Evolutionary conservation across 805 yeast genomes (phyloP).

Genomic region (Scheffersomyces amazonensis): DNA sequence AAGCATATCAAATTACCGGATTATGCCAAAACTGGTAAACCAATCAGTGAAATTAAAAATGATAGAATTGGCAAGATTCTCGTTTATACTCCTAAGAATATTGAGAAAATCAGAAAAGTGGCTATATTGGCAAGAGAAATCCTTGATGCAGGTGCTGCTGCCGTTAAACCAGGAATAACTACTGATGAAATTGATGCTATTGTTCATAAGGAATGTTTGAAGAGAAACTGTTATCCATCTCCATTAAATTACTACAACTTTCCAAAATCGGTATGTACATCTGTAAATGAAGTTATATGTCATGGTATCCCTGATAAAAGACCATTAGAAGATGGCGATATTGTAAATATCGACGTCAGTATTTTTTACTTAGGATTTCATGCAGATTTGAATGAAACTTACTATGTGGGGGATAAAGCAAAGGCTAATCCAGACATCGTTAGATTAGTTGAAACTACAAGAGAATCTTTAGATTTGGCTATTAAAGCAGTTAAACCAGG

Average conservation of each 20-base stretch:
- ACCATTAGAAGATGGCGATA: slow-evolving; percentile 88
- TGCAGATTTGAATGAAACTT: slow-evolving; percentile 94
- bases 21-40: slow-evolving; percentile 77
- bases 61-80: slow-evolving; percentile 68
- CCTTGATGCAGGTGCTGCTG: slow-evolving; percentile 84
- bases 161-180: slow-evolving; percentile 82
- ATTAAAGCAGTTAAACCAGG: slow-evolving; percentile 90
- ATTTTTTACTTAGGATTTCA: slow-evolving; percentile 85
- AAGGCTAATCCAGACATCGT: slow-evolving; percentile 77
- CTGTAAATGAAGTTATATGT: slow-evolving; percentile 92
- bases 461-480: slow-evolving; percentile 84
- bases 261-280: slow-evolving; percentile 90
- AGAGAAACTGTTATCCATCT: slow-evolving; percentile 89
- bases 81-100: slow-evolving; percentile 61
- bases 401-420: slow-evolving; percentile 91
- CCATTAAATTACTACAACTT: slow-evolving; percentile 92
- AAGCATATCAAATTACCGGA: slow-evolving; percentile 74
- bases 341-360: slow-evolving; percentile 86
- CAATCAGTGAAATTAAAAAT: slow-evolving; percentile 70
- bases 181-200: slow-evolving; percentile 88
- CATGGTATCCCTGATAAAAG: slow-evolving; percentile 96
- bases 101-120: slow-evolving; percentile 73
- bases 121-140: slow-evolving; percentile 79
- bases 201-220: slow-evolving; percentile 84
- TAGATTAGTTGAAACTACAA: slow-evolving; percentile 80